Conservation (phyloP, 2,329 filamentous ascomycete species). For the Monosporascus cannonballus region DNA sequence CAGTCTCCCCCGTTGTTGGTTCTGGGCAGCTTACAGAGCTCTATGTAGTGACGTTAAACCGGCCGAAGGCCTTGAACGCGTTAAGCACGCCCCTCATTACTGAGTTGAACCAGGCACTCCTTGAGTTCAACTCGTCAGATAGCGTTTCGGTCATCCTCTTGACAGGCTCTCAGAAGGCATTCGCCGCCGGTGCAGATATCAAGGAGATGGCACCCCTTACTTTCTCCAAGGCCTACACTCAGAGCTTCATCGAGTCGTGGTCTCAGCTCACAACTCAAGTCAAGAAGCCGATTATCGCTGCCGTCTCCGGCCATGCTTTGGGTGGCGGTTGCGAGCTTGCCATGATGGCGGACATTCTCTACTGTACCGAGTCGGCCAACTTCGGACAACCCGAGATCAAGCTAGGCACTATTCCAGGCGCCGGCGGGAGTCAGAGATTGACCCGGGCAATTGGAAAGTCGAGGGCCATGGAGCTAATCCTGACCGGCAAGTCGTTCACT, state of each 20-base stretch:
- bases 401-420: constrained; percentile 85
- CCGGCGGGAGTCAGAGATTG: constrained; percentile 83
- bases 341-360: constrained; percentile 95
- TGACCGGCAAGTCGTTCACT: constrained; percentile 78
- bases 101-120: constrained; percentile 79
- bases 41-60: constrained; percentile 75
- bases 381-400: constrained; percentile 98
- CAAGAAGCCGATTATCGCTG: constrained; percentile 91
- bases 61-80: constrained; percentile 92
- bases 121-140: constrained; percentile 62
- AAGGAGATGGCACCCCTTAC: constrained; percentile 96
- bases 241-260: constrained; percentile 94
- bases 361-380: constrained; percentile 78
- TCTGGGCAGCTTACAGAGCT: constrained; percentile 5
- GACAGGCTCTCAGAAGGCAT: constrained; percentile 84
- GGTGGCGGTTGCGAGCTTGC: constrained; percentile 95
- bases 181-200: constrained; percentile 95
- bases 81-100: constrained; percentile 84
- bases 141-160: constrained; percentile 72
- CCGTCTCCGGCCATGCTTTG: constrained; percentile 89
- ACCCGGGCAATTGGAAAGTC: constrained; percentile 79
- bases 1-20: background rate
- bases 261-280: constrained; percentile 75
- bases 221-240: constrained; percentile 81
- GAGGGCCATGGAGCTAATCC: constrained; percentile 84